Evolutionary conservation across 345 rosid genomes (phyloP).

Genomic region (Geranium rotundifolium): DNA sequence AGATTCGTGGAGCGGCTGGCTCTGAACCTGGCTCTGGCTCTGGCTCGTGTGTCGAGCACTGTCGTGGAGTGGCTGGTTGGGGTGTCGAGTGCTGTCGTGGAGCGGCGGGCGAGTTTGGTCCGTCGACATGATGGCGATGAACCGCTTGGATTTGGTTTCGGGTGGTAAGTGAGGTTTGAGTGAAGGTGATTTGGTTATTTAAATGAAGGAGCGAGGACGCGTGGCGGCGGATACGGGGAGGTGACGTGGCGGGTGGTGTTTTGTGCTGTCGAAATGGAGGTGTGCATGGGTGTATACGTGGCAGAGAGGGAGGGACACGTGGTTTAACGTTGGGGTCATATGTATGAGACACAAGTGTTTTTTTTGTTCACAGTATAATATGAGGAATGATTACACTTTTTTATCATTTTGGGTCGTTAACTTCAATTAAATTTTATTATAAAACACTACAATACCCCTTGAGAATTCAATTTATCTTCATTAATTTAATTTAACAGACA

Average conservation of each 20-base stretch:
- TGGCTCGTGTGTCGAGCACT: too few species aligned
- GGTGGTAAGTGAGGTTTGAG: background rate
- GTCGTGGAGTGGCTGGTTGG: too few species aligned
- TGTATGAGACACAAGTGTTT: too few species aligned
- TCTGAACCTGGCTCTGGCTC: conserved; percentile 11
- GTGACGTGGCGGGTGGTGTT: background rate
- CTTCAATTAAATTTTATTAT: too few species aligned
- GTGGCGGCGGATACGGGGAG: conserved; percentile 3
- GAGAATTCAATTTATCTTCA: too few species aligned
- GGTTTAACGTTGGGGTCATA: background rate
- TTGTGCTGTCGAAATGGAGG: background rate
- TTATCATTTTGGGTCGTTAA: too few species aligned
- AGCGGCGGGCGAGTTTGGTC: conserved; percentile 14
- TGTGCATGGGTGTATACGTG: background rate
- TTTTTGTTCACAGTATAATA: too few species aligned
- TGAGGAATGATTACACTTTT: too few species aligned
- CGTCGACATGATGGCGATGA: conserved; percentile 13
- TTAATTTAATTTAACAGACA: too few species aligned
- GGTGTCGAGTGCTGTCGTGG: background rate
- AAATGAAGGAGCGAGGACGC: background rate
- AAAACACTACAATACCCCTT: too few species aligned
- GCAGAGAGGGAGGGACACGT: background rate
- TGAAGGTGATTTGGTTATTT: background rate
- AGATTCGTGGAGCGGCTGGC: conserved; percentile 14
- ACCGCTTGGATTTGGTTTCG: background rate